phyloP scores from a whole-genome alignment of 345 rosid genomes.

The Zanthoxylum bungeanum region DNA sequence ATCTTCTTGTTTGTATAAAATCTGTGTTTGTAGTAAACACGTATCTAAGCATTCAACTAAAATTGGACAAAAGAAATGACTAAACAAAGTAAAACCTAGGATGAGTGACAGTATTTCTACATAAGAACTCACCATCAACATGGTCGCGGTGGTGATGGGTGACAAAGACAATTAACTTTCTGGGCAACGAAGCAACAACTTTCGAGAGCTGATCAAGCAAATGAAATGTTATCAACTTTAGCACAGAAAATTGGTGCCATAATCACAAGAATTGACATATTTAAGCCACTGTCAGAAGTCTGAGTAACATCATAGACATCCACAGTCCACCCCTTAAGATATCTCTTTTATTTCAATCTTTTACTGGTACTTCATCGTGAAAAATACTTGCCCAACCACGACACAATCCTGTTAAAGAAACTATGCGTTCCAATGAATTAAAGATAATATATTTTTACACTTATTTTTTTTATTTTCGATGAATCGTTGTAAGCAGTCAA shows the following conservation, averaged over 20 bases:
- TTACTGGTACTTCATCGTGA: not conserved
- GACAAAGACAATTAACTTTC: slow-evolving; percentile 69
- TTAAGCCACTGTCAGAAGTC: not conserved
- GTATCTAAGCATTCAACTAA: not conserved
- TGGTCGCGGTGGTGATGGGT: slow-evolving; percentile 92
- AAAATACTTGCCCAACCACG: not conserved
- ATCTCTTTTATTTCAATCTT: not conserved
- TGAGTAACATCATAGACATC: not conserved
- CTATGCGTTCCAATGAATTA: not conserved
- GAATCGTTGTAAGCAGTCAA: not conserved
- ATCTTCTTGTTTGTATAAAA: not conserved
- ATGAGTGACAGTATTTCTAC: not conserved
- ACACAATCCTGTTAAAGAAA: not conserved
- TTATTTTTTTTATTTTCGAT: not conserved
- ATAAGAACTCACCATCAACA: slow-evolving; percentile 57
- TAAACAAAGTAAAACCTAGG: not conserved
- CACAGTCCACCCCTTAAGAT: not conserved
- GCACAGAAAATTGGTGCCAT: not conserved
- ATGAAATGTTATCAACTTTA: slow-evolving; percentile 14
- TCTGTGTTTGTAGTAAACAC: not conserved
- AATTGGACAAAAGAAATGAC: not conserved
- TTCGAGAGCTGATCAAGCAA: slow-evolving; percentile 56
- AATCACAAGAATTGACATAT: not conserved
- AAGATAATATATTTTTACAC: not conserved
- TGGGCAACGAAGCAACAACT: slow-evolving; percentile 65